Percentiles rank a stretch among this genome's conserved stretches.
phyloP scores from a whole-genome alignment of 768 basidiomycete species.

The Amyloporia xantha region DNA sequence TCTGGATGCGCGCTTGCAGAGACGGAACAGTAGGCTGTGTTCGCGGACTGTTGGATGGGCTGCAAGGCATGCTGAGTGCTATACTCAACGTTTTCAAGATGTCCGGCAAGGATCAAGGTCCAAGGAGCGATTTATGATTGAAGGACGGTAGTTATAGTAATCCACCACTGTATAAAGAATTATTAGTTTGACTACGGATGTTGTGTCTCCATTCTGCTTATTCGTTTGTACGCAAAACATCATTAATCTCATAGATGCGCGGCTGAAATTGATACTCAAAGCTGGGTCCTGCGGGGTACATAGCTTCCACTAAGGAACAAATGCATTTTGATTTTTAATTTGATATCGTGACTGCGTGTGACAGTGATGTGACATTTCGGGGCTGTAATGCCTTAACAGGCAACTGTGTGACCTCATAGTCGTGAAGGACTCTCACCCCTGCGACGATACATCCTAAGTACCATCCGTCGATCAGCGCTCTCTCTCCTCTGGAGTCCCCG shows the following conservation, averaged over 20 bases:
- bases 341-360: background rate
- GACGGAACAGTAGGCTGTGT: slow-evolving; percentile 26
- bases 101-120: slow-evolving; percentile 24
- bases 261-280: no score
- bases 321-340: no score
- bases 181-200: no score
- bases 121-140: slow-evolving; percentile 15
- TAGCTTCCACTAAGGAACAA: no score
- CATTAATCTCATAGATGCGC: no score
- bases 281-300: no score
- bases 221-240: no score
- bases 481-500: background rate
- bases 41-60: slow-evolving; percentile 17
- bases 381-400: background rate
- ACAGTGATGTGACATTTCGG: background rate
- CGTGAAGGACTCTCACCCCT: background rate
- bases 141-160: no score
- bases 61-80: slow-evolving; percentile 11
- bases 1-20: slow-evolving; percentile 25
- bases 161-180: no score
- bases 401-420: background rate
- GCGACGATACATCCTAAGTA: background rate
- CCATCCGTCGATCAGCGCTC: background rate
- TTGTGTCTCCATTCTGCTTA: no score
- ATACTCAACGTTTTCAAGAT: slow-evolving; percentile 18